Evolutionary conservation across 75 land plant species (phyloP), one percentile per base, ranked within the genome.

Genomic region (Ceratopteris richardii): DNA sequence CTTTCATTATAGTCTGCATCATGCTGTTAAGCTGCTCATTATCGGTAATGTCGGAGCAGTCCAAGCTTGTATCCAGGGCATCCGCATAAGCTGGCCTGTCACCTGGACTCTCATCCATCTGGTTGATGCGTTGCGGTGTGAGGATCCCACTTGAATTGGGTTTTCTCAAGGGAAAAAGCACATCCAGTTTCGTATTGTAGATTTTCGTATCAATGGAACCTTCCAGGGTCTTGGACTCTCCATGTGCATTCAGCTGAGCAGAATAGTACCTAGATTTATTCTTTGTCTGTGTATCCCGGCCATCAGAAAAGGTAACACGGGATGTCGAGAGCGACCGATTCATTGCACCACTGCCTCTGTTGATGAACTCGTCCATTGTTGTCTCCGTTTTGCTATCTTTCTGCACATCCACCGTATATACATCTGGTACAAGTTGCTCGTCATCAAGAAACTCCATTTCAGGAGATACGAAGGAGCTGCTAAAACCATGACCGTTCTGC

Each of bases 351-450:
- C 48, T 17, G 2, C 48, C 48, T 46, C 48, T 46, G 48, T 46
- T 46, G 48, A 46, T 46, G 14, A 46, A 46, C 48, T 46, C 48
- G 1, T 4, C 48, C 48, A 46, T n/a, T 46, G 48, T 46, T 46
- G 48, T 46, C 48, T n/a, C 4, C 48, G 5, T 3, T n/a, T n/a
- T n/a, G 7, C 9, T 3, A 3, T 33, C 9, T 9, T 33, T 33
- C 37, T 3, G 37, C 9, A 33, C 7, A 4, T 9, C 37, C 37
- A 33, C 17, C 4, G 17, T 5, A n/a, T 17, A 7, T 17, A 4
- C 48, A 20, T 3, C 17, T 17, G 21, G 5, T 46, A 46, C 1
- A 17, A 17, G n/a, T 17, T 4, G 14, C 48, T 20, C 21, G 14
- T 46, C 48, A 46, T 46, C 48, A 2, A 46, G 21, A 4, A 46